These are phyloP conservation scores for Penicillium hordei DNA, from an alignment of 2,329 filamentous ascomycete species.

Conservation along the genomic window DNA sequence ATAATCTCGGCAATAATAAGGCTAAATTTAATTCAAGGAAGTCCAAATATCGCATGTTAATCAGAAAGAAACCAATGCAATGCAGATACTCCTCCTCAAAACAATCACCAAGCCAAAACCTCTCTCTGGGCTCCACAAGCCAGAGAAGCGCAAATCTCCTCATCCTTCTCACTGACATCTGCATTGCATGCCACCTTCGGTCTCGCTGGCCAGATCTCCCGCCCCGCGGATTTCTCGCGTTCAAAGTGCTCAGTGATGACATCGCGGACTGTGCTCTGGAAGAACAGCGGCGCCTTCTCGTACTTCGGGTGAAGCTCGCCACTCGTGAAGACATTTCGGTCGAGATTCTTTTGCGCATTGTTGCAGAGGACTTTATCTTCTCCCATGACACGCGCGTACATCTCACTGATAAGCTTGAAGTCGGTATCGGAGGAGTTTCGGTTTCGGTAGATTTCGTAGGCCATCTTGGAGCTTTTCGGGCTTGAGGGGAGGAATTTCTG, in stretches of 20 bases:
- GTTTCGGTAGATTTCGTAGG: constrained; percentile 64
- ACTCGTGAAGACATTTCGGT: constrained; percentile 61
- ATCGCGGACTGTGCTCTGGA: constrained; percentile 55
- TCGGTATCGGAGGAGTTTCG: constrained; percentile 59
- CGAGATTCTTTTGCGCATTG: constrained; percentile 60
- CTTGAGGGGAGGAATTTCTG: constrained; percentile 61
- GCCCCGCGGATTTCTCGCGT: constrained; percentile 46
- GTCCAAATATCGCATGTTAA: neutral
- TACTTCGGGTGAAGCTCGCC: constrained; percentile 62
- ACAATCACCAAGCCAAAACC: constrained; percentile 27
- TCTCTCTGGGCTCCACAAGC: constrained; percentile 26
- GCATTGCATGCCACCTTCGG: constrained; percentile 26
- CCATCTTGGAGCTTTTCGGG: constrained; percentile 55
- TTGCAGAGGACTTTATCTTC: constrained; percentile 65
- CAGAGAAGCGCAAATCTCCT: constrained; percentile 24
- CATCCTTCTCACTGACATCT: constrained; percentile 26
- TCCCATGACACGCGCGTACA: constrained; percentile 64
- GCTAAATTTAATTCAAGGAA: neutral
- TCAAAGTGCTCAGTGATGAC: constrained; percentile 50
- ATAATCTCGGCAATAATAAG: neutral
- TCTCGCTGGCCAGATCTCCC: constrained; percentile 55
- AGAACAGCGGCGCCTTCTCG: constrained; percentile 60
- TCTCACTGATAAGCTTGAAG: constrained; percentile 57
- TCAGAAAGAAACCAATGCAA: neutral
- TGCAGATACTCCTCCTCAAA: no score